Base-by-base conservation (phyloP, 2,329 filamentous ascomycete genomes). In the Orbilia javanica region DNA sequence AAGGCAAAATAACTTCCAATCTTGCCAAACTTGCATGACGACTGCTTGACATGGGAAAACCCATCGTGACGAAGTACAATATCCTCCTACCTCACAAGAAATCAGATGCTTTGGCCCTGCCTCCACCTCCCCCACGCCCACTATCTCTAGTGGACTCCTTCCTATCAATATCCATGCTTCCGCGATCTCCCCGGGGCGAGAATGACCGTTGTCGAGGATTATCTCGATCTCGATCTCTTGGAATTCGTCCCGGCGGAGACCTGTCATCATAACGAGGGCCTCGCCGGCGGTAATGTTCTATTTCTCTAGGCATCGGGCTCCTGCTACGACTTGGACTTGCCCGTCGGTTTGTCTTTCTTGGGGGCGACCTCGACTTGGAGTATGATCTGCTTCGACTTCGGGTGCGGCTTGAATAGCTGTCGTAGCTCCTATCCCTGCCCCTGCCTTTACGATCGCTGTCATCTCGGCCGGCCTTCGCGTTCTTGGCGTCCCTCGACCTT, bases 361-460 rank as follows among this genome's bases (percentile, higher is more conserved):
- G 68, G 15, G 68, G 64, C 31, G 68, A 68, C 44, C 36, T 72
- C 18, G 64, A 73, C 62, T 50, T 71, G 15, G 53, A 79, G 20
- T 53, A 65, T 20, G 70, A 72, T 15, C 82, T 80, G 77, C 81
- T 83, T 20, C 82, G 80, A 39, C 36, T 39, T 39, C 42, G 42
- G 42, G 81, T 83, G 1, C 81, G 79, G 55, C 81, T 83, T 29
- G 80, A 79, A 11, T 83, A 84, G 4, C 81, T 82, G 55, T 76
- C 72, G 36, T 82, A 82, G 29, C 83, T 82, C 60, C 80, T 82
- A 27, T 82, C 81, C 72, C 82, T 84, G 82, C 11, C 84, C 82
- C 20, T 84, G 83, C 15, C 86, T 85, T 48, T 85, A 83, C 36
- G 73, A 65, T 29, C 42, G 39, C 73, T 53, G 11, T 63, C 36